Percentiles rank a stretch among this genome's conserved stretches.
These are phyloP conservation scores for Neopestalotiopsis sp. DNA, from an alignment of 2,329 filamentous ascomycete genomes.

Conservation along the genomic window DNA sequence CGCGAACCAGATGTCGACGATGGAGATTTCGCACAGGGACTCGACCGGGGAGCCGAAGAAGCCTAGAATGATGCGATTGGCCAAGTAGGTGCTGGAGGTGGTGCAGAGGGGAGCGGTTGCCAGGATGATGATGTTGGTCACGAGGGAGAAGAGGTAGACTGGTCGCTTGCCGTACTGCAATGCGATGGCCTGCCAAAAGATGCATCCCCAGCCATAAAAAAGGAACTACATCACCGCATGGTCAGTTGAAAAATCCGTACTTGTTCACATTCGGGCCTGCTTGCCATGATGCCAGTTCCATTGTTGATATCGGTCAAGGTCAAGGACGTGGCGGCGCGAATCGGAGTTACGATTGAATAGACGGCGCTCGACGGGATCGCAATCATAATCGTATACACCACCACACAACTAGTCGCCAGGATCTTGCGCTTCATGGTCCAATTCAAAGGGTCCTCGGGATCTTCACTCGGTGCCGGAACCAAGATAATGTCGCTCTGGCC, in stretches of 20 bases:
- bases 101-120: conserved; percentile 43
- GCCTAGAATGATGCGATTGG: conserved; percentile 47
- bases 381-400: conserved; percentile 25
- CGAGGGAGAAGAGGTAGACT: conserved; percentile 43
- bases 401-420: conserved; percentile 32
- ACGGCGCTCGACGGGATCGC: conserved; percentile 37
- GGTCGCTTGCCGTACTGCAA: conserved; percentile 49
- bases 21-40: conserved; percentile 48
- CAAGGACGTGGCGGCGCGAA: conserved; percentile 37
- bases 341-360: conserved; percentile 44
- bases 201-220: conserved; percentile 47
- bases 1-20: conserved; percentile 47
- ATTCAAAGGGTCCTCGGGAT: conserved; percentile 59
- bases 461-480: conserved; percentile 52
- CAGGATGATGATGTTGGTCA: conserved; percentile 37
- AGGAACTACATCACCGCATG: conserved; percentile 39
- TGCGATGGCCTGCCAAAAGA: conserved; percentile 54
- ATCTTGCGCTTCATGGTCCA: conserved; percentile 42
- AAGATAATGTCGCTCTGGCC: conserved; percentile 49
- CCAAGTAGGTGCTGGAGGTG: conserved; percentile 49
- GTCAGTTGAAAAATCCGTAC: conserved; percentile 28
- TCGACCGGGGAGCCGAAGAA: conserved; percentile 51
- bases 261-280: background rate
- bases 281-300: conserved; percentile 45
- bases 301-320: conserved; percentile 42